Evolutionary conservation across 352 stramenopile species (phyloP), one percentile per base, ranked within the genome.

Genomic region (Pythium coloratum): DNA sequence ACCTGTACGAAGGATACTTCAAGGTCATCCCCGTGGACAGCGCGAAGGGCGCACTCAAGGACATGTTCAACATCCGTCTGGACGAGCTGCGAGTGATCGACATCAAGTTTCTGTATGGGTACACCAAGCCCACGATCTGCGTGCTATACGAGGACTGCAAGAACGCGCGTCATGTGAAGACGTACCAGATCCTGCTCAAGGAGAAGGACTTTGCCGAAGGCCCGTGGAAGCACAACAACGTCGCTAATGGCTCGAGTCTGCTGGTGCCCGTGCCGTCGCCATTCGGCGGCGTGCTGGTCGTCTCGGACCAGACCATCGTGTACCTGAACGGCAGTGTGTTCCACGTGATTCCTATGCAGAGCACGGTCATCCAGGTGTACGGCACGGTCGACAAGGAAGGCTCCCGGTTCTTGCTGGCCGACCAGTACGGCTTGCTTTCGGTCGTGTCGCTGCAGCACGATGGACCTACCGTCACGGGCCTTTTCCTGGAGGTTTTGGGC

Each of bases 401-500:
- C 20, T 93, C 86, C 58, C 86, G 91, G 42, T 96, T 97, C 66
- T 73, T 97, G 54, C 73, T 97, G 16, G 87, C 90, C 1, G 91
- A 97, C 63, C 89, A 97, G 68, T 97, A 95, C 57, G 91, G 91
- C 28, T 82, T 89, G 18, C 70, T 97, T 24, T 95, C 90, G 28
- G 90, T 97, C 4, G 89, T 97, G 40, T 89, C 89, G 36, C 72
- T 97, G 53, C 85, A 96, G 68, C 75, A 86, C 54, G 90, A 76
- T 8, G 84, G 75, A 9, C 85, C 83, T 16, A 82, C 94, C 5
- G 87, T 96, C 1, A 88, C 64, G 6, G 84, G 81, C 13, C 70
- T 99, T n/a, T 86, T 92, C 60, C 69, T 99, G 24, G 96, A 99
- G 51, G 92, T 96, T 20, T 78, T 99, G 3, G 97, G 97, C n/a